phyloP scores from a whole-genome alignment of 2,329 filamentous ascomycete species.

The Botrytis elliptica region DNA sequence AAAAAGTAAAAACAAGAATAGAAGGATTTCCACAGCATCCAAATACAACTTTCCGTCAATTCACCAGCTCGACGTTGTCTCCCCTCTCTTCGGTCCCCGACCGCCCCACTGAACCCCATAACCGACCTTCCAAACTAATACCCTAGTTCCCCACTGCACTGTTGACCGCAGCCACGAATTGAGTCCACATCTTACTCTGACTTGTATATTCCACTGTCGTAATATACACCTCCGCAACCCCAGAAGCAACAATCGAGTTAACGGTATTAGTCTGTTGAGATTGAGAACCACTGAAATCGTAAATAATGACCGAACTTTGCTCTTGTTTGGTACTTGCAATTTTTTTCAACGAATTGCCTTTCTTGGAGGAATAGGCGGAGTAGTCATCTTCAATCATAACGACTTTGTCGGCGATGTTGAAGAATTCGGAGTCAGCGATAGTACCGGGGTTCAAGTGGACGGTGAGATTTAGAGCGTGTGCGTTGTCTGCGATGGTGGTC shows the following conservation, averaged over 20 bases:
- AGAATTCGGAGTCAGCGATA: neutral
- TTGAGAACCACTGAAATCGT: neutral
- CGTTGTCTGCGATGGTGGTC: neutral
- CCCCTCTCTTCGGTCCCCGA: too few species aligned
- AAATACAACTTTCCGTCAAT: neutral
- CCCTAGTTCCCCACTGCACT: neutral
- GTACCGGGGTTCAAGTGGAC: constrained; percentile 18
- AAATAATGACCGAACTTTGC: constrained; percentile 9
- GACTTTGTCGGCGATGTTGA: constrained; percentile 13
- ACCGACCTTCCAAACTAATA: neutral
- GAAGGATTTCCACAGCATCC: neutral
- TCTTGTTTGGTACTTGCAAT: neutral
- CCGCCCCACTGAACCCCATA: neutral
- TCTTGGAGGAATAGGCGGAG: neutral
- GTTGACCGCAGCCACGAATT: neutral
- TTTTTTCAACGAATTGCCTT: neutral
- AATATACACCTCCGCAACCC: neutral
- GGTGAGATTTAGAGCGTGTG: neutral
- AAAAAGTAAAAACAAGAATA: neutral
- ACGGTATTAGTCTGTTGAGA: neutral
- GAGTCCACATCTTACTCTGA: constrained; percentile 9
- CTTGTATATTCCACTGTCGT: constrained; percentile 9
- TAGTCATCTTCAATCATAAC: constrained; percentile 14
- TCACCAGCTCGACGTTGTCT: neutral
- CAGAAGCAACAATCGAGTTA: neutral